These are phyloP conservation scores for Pichia kluyveri DNA, from an alignment of 805 yeast species.

Conservation along the genomic window DNA sequence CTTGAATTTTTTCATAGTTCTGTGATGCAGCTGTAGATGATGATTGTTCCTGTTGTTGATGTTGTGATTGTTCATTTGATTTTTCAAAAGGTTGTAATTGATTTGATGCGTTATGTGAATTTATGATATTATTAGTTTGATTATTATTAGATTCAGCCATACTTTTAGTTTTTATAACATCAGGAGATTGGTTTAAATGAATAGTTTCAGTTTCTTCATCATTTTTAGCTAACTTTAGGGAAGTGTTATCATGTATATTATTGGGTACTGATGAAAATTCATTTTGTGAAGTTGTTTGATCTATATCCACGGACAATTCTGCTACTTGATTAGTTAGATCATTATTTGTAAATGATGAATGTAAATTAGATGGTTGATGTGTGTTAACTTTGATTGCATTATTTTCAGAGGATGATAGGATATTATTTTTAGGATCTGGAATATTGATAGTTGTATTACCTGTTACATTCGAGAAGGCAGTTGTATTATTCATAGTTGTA, in stretches of 20 bases:
- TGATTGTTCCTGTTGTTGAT: not conserved
- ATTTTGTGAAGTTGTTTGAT: not conserved
- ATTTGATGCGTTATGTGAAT: not conserved
- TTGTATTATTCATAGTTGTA: not conserved
- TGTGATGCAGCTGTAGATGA: too few relatives aligned
- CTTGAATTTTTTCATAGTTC: constrained; percentile 30
- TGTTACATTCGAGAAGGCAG: not conserved
- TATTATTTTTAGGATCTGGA: not conserved
- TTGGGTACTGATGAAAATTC: not conserved
- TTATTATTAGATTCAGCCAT: not conserved
- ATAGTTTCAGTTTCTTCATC: constrained; percentile 9
- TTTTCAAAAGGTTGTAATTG: not conserved
- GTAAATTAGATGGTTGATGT: not conserved
- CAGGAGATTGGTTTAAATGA: constrained; percentile 4
- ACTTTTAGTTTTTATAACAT: not conserved
- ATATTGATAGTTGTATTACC: not conserved
- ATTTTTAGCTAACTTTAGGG: not conserved
- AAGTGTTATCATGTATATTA: not conserved
- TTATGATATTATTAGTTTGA: not conserved
- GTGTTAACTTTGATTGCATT: not conserved
- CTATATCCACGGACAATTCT: not conserved
- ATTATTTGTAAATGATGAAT: not conserved
- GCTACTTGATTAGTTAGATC: not conserved
- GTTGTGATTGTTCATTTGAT: not conserved
- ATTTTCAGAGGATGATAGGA: not conserved